phyloP scores from a whole-genome alignment of 148 eudicot species.

The Rhododendron griersonianum region DNA sequence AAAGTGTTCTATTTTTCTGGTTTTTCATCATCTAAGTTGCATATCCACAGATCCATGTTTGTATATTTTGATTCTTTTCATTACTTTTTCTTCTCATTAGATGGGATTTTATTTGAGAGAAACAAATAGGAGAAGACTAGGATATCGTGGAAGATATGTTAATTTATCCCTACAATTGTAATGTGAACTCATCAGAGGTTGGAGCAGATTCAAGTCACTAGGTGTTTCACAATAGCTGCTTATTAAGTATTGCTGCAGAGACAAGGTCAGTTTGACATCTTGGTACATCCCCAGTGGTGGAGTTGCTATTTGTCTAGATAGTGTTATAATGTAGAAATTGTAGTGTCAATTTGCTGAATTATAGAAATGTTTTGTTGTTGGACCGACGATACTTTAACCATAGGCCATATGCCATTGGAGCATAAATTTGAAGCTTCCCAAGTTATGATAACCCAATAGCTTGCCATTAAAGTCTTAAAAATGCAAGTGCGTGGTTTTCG shows the following conservation, averaged over 20 bases:
- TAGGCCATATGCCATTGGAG: background rate
- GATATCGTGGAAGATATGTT: background rate
- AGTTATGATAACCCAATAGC: background rate
- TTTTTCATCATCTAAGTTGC: background rate
- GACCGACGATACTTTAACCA: background rate
- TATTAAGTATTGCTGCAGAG: background rate
- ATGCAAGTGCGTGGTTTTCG: background rate
- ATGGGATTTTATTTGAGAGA: background rate
- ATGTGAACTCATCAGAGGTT: background rate
- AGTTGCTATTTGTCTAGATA: background rate
- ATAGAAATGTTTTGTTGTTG: background rate
- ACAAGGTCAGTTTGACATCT: background rate
- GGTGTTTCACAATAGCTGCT: background rate
- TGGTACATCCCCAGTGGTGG: background rate
- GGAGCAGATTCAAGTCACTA: background rate
- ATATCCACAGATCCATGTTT: background rate
- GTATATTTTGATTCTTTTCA: background rate
- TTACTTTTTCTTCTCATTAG: background rate
- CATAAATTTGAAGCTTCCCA: background rate
- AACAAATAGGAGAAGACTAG: background rate
- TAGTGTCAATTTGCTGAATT: background rate
- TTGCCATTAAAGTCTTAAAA: background rate
- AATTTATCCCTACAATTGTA: background rate
- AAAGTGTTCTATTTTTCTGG: background rate
- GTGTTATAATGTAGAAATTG: background rate